Evolutionary conservation across 73 alveolate genomes (phyloP).

Genomic region (Paramecium octaurelia): DNA sequence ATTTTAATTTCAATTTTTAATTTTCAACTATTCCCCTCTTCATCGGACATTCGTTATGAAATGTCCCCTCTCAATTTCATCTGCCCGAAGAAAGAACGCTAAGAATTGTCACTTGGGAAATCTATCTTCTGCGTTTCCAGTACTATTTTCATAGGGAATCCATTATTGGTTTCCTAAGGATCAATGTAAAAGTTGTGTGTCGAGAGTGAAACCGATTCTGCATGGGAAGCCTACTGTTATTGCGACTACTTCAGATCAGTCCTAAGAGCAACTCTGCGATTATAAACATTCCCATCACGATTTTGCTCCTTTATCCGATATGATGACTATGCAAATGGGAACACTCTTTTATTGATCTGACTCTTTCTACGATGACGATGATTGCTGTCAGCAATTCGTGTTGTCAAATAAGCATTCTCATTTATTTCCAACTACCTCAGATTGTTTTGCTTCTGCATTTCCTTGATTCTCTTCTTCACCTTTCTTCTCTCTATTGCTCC

Average conservation of each 20-base stretch:
- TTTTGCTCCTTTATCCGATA: background rate
- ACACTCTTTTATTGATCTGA: background rate
- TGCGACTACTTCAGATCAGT: background rate
- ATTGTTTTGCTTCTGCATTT: background rate
- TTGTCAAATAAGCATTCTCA: background rate
- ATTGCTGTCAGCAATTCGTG: background rate
- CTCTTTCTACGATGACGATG: background rate
- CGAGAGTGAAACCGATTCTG: background rate
- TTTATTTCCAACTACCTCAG: background rate
- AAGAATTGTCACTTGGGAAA: background rate
- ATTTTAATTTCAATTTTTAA: background rate
- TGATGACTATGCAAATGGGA: background rate
- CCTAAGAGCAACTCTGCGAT: background rate
- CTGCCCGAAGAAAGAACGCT: background rate
- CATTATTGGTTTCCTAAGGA: background rate
- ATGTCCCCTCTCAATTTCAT: background rate
- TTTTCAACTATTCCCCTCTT: background rate
- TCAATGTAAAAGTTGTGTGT: conserved; percentile 26
- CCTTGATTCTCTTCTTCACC: background rate
- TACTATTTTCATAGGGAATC: conserved; percentile 8
- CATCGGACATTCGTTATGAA: background rate
- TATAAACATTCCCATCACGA: background rate
- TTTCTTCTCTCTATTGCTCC: background rate
- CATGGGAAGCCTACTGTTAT: background rate
- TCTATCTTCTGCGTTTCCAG: background rate